Conservation (phyloP, 2,329 filamentous ascomycete genomes). For the Orbilia ellipsospora region DNA sequence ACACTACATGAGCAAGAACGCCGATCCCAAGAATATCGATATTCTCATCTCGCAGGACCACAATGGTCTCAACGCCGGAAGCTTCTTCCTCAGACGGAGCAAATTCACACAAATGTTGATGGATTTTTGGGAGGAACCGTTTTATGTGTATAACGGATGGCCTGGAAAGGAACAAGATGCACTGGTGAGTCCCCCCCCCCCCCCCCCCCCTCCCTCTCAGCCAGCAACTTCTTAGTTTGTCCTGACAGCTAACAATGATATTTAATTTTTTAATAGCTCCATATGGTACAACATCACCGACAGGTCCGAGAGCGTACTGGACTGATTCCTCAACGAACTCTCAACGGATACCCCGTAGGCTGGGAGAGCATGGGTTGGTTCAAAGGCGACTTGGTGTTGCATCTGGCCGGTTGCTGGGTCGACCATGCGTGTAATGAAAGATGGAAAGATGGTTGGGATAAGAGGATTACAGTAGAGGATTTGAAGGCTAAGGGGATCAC, state of each 20-base stretch:
- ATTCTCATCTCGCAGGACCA: slow-evolving; percentile 63
- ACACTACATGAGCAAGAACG: slow-evolving; percentile 57
- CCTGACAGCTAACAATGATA: neutral
- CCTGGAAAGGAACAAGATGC: slow-evolving; percentile 62
- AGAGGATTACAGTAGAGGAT: slow-evolving; percentile 44
- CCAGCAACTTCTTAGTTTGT: too few species aligned
- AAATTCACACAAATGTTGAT: slow-evolving; percentile 62
- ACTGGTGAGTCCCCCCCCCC: slow-evolving; percentile 52
- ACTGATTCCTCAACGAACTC: slow-evolving; percentile 61
- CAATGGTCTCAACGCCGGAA: slow-evolving; percentile 63
- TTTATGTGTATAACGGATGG: slow-evolving; percentile 61
- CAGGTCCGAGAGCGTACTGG: slow-evolving; percentile 62
- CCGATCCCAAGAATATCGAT: slow-evolving; percentile 61
- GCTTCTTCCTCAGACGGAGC: slow-evolving; percentile 62
- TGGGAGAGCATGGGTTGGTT: slow-evolving; percentile 62
- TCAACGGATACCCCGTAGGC: slow-evolving; percentile 62
- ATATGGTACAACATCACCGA: slow-evolving; percentile 61
- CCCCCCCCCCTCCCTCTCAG: too few species aligned
- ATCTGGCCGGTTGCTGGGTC: slow-evolving; percentile 64
- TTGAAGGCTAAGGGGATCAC: slow-evolving; percentile 47
- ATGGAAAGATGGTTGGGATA: slow-evolving; percentile 62
- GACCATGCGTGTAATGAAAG: slow-evolving; percentile 60
- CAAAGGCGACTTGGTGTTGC: slow-evolving; percentile 63
- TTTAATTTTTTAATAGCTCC: slow-evolving; percentile 45
- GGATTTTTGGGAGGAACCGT: slow-evolving; percentile 63